phyloP scores from a whole-genome alignment of 1,139 yeast species.

The Spathaspora sp. region DNA sequence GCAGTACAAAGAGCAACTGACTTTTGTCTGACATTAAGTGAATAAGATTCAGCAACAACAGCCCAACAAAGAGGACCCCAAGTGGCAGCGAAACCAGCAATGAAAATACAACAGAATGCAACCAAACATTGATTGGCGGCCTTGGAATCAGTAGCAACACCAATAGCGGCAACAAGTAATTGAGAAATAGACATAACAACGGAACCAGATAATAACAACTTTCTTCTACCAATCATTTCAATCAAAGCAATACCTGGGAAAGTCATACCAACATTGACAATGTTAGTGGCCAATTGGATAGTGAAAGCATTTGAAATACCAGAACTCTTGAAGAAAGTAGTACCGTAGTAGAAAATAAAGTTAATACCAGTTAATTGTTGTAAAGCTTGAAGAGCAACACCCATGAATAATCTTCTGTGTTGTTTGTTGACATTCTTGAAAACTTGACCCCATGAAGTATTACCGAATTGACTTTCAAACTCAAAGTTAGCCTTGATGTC shows the following conservation, averaged over 20 bases:
- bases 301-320: slow-evolving; percentile 48
- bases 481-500: slow-evolving; percentile 41
- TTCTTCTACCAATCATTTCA: slow-evolving; percentile 39
- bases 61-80: slow-evolving; percentile 83
- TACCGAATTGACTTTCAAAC: slow-evolving; percentile 30
- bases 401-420: slow-evolving; percentile 35
- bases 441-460: slow-evolving; percentile 33
- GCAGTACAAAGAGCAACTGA: slow-evolving; percentile 68
- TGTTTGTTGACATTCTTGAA: slow-evolving; percentile 36
- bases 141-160: slow-evolving; percentile 42
- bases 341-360: slow-evolving; percentile 69
- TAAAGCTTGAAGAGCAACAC: slow-evolving; percentile 43
- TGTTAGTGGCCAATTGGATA: slow-evolving; percentile 34
- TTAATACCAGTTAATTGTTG: slow-evolving; percentile 77
- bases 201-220: slow-evolving; percentile 50
- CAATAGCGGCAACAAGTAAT: slow-evolving; percentile 67
- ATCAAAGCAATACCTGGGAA: slow-evolving; percentile 38
- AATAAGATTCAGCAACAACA: slow-evolving; percentile 64
- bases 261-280: slow-evolving; percentile 39
- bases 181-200: slow-evolving; percentile 64
- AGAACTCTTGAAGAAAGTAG: slow-evolving; percentile 59
- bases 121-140: slow-evolving; percentile 57
- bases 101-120: slow-evolving; percentile 65
- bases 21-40: slow-evolving; percentile 65
- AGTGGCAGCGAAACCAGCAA: slow-evolving; percentile 66